A percentile compares a stretch with the other conserved stretches of the same genome.
Conservation (phyloP, 2,329 filamentous ascomycete species). For the Cladosporium colombiae region DNA sequence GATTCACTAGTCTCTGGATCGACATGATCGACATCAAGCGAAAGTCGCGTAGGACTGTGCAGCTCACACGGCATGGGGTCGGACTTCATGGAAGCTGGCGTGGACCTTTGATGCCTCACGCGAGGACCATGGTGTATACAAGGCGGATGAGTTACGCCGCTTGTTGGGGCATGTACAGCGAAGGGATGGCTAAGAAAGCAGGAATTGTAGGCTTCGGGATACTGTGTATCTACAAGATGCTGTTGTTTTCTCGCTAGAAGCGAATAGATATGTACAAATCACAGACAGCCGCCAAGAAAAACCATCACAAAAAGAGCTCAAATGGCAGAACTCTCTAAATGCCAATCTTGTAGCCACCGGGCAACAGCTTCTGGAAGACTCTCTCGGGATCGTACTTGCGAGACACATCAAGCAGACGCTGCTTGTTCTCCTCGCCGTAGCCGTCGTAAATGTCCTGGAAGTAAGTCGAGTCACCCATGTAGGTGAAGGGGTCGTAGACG, state of each 20-base stretch:
- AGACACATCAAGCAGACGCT: conserved; percentile 23
- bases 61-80: neutral
- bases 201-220: neutral
- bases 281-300: neutral
- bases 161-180: too few species aligned
- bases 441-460: conserved; percentile 25
- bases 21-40: neutral
- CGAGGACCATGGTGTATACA: neutral
- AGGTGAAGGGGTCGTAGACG: conserved; percentile 14
- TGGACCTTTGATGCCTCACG: neutral
- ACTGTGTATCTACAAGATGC: neutral
- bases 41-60: neutral
- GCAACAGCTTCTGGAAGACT: conserved; percentile 28
- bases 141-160: too few species aligned
- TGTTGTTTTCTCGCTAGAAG: neutral
- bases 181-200: neutral
- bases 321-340: neutral
- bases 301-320: neutral
- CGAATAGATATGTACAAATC: neutral
- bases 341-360: conserved; percentile 29
- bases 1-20: neutral
- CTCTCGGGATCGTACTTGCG: conserved; percentile 26
- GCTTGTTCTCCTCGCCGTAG: conserved; percentile 27
- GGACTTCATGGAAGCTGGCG: neutral
- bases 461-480: conserved; percentile 26